Evolutionary conservation across 805 yeast genomes (phyloP).

Genomic region (Candida taoyuanica): DNA sequence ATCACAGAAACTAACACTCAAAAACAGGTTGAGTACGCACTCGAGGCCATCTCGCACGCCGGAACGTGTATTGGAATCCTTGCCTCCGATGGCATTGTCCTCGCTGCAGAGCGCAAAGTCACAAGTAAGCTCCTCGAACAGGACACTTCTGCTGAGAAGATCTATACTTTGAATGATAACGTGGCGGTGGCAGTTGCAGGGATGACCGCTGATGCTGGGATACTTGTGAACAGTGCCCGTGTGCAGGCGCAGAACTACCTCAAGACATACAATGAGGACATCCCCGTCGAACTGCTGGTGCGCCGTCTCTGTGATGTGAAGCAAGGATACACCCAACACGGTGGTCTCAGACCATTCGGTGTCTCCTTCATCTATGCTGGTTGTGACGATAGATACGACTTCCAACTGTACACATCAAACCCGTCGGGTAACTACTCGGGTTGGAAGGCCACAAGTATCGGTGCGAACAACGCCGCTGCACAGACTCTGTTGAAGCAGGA

Average conservation of each 20-base stretch:
- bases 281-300: slow-evolving; percentile 90
- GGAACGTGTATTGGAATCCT: slow-evolving; percentile 96
- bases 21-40: slow-evolving; percentile 79
- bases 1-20: slow-evolving; percentile 6
- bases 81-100: slow-evolving; percentile 81
- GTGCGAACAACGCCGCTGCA: slow-evolving; percentile 94
- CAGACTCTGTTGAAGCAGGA: slow-evolving; percentile 95
- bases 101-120: slow-evolving; percentile 95
- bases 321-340: slow-evolving; percentile 98
- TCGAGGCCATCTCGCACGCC: slow-evolving; percentile 95
- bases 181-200: slow-evolving; percentile 96
- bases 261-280: slow-evolving; percentile 83
- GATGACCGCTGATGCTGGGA: slow-evolving; percentile 94
- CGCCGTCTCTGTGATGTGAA: slow-evolving; percentile 87
- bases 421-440: slow-evolving; percentile 98
- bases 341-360: slow-evolving; percentile 98
- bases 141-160: slow-evolving; percentile 89
- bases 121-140: slow-evolving; percentile 90
- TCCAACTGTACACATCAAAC: slow-evolving; percentile 90
- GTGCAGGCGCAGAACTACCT: slow-evolving; percentile 78
- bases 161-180: slow-evolving; percentile 78
- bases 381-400: slow-evolving; percentile 81
- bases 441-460: slow-evolving; percentile 97
- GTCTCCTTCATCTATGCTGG: slow-evolving; percentile 97
- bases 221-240: slow-evolving; percentile 84